Evolutionary conservation across 2,329 filamentous ascomycete species (phyloP).

Genomic region (Corinectria fuckeliana): DNA sequence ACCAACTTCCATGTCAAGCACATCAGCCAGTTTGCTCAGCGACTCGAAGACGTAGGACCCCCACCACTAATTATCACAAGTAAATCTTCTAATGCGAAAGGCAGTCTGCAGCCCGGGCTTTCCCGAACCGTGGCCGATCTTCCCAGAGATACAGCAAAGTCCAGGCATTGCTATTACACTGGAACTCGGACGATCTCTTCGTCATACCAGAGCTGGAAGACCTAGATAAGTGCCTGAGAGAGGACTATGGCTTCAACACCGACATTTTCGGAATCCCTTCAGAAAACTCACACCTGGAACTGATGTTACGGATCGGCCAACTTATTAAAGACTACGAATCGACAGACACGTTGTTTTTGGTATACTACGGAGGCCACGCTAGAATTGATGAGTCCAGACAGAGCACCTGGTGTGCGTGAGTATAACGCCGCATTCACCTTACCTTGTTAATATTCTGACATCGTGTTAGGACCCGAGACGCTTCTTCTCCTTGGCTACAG

Average conservation of each 20-base stretch:
- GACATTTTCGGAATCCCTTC: slow-evolving; percentile 65
- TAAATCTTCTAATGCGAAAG: slow-evolving; percentile 10
- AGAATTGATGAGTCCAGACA: slow-evolving; percentile 65
- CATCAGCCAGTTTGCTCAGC: slow-evolving; percentile 60
- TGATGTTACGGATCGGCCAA: slow-evolving; percentile 63
- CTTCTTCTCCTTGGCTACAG: slow-evolving; percentile 62
- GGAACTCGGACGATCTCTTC: slow-evolving; percentile 64
- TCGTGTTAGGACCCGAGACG: slow-evolving; percentile 52
- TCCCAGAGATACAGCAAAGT: slow-evolving; percentile 64
- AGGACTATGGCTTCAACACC: slow-evolving; percentile 63
- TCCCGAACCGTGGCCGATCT: slow-evolving; percentile 60
- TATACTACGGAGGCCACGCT: slow-evolving; percentile 67
- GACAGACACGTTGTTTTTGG: slow-evolving; percentile 60
- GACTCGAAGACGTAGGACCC: slow-evolving; percentile 58
- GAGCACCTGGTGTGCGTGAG: slow-evolving; percentile 66
- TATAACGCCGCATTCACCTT: slow-evolving; percentile 25
- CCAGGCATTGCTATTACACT: slow-evolving; percentile 61
- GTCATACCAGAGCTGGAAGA: slow-evolving; percentile 65
- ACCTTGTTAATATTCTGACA: slow-evolving; percentile 14
- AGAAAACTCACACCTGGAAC: slow-evolving; percentile 63
- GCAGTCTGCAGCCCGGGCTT: slow-evolving; percentile 61
- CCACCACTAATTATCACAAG: background rate
- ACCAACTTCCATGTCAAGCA: slow-evolving; percentile 65
- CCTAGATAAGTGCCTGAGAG: slow-evolving; percentile 59
- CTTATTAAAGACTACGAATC: slow-evolving; percentile 64